A percentile compares a stretch with the other conserved stretches of the same genome.
phyloP scores from a whole-genome alignment of 1,284 basidiomycete genomes.

The Polyporus tsugae region DNA sequence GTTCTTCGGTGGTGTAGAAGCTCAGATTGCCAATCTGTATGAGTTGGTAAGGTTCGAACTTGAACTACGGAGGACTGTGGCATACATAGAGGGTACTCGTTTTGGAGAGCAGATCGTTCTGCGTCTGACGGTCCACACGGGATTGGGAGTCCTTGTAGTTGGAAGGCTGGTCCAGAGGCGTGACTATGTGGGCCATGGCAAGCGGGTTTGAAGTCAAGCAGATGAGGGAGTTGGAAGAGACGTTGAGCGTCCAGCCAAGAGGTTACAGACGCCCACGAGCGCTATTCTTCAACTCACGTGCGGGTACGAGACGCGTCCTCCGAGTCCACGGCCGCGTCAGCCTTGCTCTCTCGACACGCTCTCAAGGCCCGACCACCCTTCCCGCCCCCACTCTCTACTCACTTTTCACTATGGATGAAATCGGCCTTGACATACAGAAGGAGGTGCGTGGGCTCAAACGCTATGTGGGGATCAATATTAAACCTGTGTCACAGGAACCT shows the following conservation, averaged over 20 bases:
- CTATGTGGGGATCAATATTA: constrained; percentile 17
- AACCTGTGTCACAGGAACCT: constrained; percentile 71
- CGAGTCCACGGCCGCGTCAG: constrained; percentile 59
- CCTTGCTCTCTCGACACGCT: constrained; percentile 37
- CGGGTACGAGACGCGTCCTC: constrained; percentile 32
- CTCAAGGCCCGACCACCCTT: constrained; percentile 25
- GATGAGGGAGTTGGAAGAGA: constrained; percentile 7
- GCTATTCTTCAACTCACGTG: constrained; percentile 30
- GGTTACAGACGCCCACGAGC: constrained; percentile 18
- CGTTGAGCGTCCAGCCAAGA: constrained; percentile 21
- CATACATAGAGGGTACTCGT: constrained; percentile 83
- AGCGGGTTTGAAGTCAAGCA: constrained; percentile 11
- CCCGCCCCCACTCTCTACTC: constrained; percentile 28
- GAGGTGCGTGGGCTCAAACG: constrained; percentile 62
- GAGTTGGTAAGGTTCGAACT: constrained; percentile 3
- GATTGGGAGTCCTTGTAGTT: constrained; percentile 94
- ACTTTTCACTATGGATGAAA: constrained; percentile 70
- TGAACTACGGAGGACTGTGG: constrained; percentile 28
- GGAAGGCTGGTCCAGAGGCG: constrained; percentile 89
- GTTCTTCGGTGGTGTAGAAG: constrained; percentile 98
- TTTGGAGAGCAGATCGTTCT: constrained; percentile 74
- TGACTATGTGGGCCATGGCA: constrained; percentile 88
- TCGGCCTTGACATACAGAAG: constrained; percentile 86
- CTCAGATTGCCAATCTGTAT: constrained; percentile 93
- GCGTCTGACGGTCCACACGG: constrained; percentile 74